Evolutionary conservation across 768 basidiomycete species (phyloP).

Genomic region (Trametes elegans): DNA sequence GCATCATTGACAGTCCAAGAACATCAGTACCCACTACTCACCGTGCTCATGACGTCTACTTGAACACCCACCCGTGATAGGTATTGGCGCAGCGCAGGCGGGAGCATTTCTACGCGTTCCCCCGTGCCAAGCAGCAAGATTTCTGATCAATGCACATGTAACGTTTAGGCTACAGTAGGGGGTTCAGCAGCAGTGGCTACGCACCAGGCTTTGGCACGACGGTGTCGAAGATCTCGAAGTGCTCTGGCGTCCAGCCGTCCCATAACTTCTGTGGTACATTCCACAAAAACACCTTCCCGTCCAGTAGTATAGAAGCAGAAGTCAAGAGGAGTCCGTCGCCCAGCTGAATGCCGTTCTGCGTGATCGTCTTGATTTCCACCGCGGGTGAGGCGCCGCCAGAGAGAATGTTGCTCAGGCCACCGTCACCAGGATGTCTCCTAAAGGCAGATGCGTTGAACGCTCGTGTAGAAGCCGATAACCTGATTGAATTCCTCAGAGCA

Average conservation of each 20-base stretch:
- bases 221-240: slow-evolving; percentile 78
- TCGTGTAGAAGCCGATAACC: background rate
- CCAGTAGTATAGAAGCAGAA: slow-evolving; percentile 78
- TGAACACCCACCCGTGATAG: slow-evolving; percentile 79
- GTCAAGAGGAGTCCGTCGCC: slow-evolving; percentile 77
- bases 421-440: slow-evolving; percentile 1
- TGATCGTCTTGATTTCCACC: slow-evolving; percentile 69
- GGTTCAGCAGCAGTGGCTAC: slow-evolving; percentile 23
- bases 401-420: slow-evolving; percentile 63
- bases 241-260: slow-evolving; percentile 69
- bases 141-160: slow-evolving; percentile 46
- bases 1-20: background rate
- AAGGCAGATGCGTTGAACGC: background rate
- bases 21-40: slow-evolving; percentile 33
- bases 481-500: too few species aligned
- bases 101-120: slow-evolving; percentile 62
- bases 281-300: slow-evolving; percentile 89
- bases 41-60: slow-evolving; percentile 87
- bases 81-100: slow-evolving; percentile 61
- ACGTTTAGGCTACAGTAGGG: background rate
- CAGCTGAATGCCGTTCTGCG: slow-evolving; percentile 62
- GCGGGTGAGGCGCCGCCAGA: slow-evolving; percentile 66
- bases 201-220: slow-evolving; percentile 85
- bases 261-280: slow-evolving; percentile 68
- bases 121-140: slow-evolving; percentile 92